Percentiles rank a stretch among this genome's conserved stretches.
Conservation (phyloP, 768 basidiomycete species). For the Lyophyllum shimeji region DNA sequence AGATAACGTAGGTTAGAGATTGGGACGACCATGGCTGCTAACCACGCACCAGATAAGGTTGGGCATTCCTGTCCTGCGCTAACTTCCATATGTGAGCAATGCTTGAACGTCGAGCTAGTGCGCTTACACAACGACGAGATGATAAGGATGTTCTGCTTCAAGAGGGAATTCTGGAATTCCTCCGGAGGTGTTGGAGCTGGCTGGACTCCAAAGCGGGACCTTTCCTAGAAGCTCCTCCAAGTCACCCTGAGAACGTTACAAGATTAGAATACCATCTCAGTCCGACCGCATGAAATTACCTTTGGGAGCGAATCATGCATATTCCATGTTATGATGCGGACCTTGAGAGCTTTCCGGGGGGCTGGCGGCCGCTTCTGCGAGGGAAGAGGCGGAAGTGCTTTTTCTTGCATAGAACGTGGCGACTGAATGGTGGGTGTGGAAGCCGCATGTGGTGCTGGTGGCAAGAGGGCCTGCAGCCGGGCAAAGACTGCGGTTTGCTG, state of each 20-base stretch:
- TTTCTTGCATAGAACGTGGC: slow-evolving; percentile 8
- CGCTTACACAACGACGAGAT: slow-evolving; percentile 74
- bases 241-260: slow-evolving; percentile 53
- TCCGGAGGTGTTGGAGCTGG: slow-evolving; percentile 22
- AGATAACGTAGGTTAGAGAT: background rate
- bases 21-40: background rate
- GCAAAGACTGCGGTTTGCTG: slow-evolving; percentile 13
- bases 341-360: slow-evolving; percentile 42
- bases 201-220: slow-evolving; percentile 43
- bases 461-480: slow-evolving; percentile 19
- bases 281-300: slow-evolving; percentile 31
- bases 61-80: slow-evolving; percentile 78
- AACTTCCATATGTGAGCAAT: slow-evolving; percentile 16
- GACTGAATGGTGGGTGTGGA: background rate
- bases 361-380: background rate
- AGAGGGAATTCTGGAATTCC: slow-evolving; percentile 46
- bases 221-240: slow-evolving; percentile 68
- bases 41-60: slow-evolving; percentile 59
- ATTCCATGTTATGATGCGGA: slow-evolving; percentile 77
- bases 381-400: slow-evolving; percentile 6
- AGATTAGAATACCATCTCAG: slow-evolving; percentile 1
- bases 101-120: background rate
- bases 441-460: slow-evolving; percentile 6
- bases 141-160: slow-evolving; percentile 67
- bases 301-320: slow-evolving; percentile 85